Conservation (phyloP, 345 rosid genomes). For the Murraya paniculata region DNA sequence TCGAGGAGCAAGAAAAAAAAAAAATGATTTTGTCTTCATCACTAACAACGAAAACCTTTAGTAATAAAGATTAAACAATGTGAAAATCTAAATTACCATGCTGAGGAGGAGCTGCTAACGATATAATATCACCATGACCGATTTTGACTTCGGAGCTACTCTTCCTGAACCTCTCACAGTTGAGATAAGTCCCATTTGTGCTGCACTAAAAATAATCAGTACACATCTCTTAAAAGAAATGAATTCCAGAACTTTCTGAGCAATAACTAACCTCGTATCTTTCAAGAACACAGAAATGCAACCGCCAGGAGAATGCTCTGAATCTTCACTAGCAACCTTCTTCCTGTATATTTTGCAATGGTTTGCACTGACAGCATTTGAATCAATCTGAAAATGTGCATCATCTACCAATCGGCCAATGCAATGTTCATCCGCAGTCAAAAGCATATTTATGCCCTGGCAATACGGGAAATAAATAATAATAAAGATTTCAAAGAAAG, state of each 20-base stretch:
- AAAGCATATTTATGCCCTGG: constrained; percentile 77
- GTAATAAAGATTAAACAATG: neutral
- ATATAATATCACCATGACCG: constrained; percentile 81
- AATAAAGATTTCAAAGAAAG: neutral
- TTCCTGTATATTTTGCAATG: constrained; percentile 79
- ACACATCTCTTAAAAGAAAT: neutral
- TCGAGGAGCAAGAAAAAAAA: neutral
- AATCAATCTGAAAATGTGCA: constrained; percentile 56
- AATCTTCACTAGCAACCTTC: constrained; percentile 27
- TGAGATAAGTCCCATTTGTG: constrained; percentile 82
- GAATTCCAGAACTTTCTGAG: neutral
- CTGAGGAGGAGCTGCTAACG: constrained; percentile 83
- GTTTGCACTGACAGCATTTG: constrained; percentile 65
- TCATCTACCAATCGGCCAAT: constrained; percentile 75
- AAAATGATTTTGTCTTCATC: neutral
- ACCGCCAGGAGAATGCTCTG: constrained; percentile 24
- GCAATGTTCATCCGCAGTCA: constrained; percentile 66
- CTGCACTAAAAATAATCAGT: constrained; percentile 30
- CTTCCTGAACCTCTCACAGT: constrained; percentile 78
- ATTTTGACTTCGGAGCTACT: constrained; percentile 54
- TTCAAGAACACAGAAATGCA: constrained; percentile 52
- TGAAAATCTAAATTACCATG: constrained; percentile 47
- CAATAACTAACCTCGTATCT: constrained; percentile 67
- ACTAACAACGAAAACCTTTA: neutral
- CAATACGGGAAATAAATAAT: neutral